A percentile compares a stretch with the other conserved stretches of the same genome.
Evolutionary conservation across 2,329 filamentous ascomycete species (phyloP).

Genomic region (Xylaria polymorpha): DNA sequence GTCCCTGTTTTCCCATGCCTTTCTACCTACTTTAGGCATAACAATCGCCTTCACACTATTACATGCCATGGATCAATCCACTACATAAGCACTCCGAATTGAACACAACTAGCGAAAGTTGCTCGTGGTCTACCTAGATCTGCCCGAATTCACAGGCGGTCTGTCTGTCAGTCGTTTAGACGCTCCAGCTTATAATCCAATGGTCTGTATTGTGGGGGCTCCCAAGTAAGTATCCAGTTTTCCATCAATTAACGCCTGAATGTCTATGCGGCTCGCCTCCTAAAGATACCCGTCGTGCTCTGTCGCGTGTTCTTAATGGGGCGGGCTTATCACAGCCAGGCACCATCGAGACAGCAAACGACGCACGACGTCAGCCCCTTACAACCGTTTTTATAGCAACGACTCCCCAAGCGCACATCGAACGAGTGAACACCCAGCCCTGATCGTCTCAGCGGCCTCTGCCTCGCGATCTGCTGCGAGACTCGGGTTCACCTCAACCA

Average conservation of each 20-base stretch:
- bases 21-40: neutral
- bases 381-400: conserved; percentile 68
- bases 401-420: conserved; percentile 93
- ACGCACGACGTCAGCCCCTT: neutral
- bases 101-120: neutral
- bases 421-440: conserved; percentile 90
- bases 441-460: conserved; percentile 85
- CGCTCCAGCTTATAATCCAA: conserved; percentile 8
- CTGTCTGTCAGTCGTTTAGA: neutral
- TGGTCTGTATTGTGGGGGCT: neutral
- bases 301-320: neutral
- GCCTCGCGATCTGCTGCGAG: conserved; percentile 68
- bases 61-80: neutral
- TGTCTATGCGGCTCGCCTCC: conserved; percentile 24
- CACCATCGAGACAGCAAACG: neutral
- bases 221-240: conserved; percentile 13
- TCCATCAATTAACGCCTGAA: conserved; percentile 29
- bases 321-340: neutral
- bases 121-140: neutral
- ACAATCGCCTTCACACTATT: neutral
- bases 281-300: neutral
- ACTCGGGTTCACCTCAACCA: conserved; percentile 84
- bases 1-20: neutral
- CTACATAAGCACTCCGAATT: neutral
- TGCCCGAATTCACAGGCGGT: neutral